Evolutionary conservation across 2,329 filamentous ascomycete genomes (phyloP).

Genomic region (Claviceps maximensis): DNA sequence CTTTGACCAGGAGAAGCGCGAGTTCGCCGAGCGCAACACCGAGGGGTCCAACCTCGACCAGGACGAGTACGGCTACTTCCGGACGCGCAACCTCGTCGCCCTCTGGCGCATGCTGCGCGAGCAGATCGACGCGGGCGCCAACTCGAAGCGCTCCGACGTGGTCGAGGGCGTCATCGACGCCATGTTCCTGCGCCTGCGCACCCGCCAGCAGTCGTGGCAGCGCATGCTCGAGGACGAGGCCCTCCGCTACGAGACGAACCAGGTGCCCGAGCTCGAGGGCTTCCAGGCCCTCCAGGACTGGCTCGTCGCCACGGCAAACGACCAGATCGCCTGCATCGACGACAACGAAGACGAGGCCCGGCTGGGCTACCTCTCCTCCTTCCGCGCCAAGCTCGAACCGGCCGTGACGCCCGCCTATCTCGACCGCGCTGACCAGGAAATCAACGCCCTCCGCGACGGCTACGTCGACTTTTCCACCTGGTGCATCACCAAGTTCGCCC

Average conservation of each 20-base stretch:
- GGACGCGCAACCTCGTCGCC: slow-evolving; percentile 81
- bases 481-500: slow-evolving; percentile 77
- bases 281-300: slow-evolving; percentile 84
- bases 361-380: slow-evolving; percentile 72
- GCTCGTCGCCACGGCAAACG: slow-evolving; percentile 93
- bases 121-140: slow-evolving; percentile 73
- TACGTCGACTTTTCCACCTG: slow-evolving; percentile 93
- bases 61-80: slow-evolving; percentile 81
- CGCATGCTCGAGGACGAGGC: slow-evolving; percentile 79
- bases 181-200: slow-evolving; percentile 80
- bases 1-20: slow-evolving; percentile 65
- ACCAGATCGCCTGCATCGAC: slow-evolving; percentile 96
- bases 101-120: slow-evolving; percentile 97
- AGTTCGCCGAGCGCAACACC: slow-evolving; percentile 62
- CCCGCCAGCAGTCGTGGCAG: slow-evolving; percentile 76
- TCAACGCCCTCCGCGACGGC: slow-evolving; percentile 67
- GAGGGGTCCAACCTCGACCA: slow-evolving; percentile 67
- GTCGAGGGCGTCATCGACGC: slow-evolving; percentile 91
- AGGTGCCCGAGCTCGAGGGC: slow-evolving; percentile 43
- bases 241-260: slow-evolving; percentile 51
- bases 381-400: slow-evolving; percentile 70
- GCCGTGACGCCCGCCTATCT: slow-evolving; percentile 71
- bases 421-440: slow-evolving; percentile 58
- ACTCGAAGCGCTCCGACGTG: slow-evolving; percentile 77
- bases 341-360: slow-evolving; percentile 68